Conservation (phyloP, 1,139 yeast species). For the Magnusiomyces paraingens region DNA sequence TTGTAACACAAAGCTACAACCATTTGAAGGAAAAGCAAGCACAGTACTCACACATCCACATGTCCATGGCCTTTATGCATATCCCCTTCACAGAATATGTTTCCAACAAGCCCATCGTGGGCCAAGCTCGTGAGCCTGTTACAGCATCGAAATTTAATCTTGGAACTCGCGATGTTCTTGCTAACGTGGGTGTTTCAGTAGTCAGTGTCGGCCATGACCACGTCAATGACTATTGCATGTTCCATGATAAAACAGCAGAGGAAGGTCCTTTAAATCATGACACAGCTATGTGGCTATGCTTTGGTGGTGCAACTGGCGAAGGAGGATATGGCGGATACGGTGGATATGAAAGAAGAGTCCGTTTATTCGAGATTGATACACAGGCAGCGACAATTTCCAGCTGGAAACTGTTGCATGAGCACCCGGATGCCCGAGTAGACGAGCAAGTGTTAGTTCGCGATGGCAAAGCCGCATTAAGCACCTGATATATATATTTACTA, state of each 20-base stretch:
- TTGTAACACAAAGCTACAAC: slow-evolving; percentile 43
- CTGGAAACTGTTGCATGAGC: slow-evolving; percentile 53
- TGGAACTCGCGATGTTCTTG: slow-evolving; percentile 48
- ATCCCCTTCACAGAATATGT: slow-evolving; percentile 82
- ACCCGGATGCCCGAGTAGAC: slow-evolving; percentile 49
- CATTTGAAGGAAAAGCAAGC: slow-evolving; percentile 32
- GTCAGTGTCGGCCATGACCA: slow-evolving; percentile 91
- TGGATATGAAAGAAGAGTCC: slow-evolving; percentile 68
- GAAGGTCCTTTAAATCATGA: slow-evolving; percentile 24
- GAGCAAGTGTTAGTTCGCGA: slow-evolving; percentile 48
- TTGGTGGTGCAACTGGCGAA: slow-evolving; percentile 89
- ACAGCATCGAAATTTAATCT: slow-evolving; percentile 73
- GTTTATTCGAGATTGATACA: slow-evolving; percentile 63
- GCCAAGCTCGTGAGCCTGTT: slow-evolving; percentile 60
- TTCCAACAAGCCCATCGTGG: slow-evolving; percentile 43
- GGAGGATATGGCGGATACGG: slow-evolving; percentile 95
- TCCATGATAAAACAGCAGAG: slow-evolving; percentile 34
- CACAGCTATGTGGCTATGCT: slow-evolving; percentile 71
- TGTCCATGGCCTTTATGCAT: slow-evolving; percentile 88
- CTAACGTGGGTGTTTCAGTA: slow-evolving; percentile 60
- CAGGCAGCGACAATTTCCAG: slow-evolving; percentile 47
- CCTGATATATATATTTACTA: neutral
- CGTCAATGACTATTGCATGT: slow-evolving; percentile 81
- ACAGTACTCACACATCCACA: slow-evolving; percentile 40
- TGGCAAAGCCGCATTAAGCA: slow-evolving; percentile 32